Evolutionary conservation across 495 filamentous ascomycete genomes (phyloP).

Genomic region (Rhizodiscina lignyota): DNA sequence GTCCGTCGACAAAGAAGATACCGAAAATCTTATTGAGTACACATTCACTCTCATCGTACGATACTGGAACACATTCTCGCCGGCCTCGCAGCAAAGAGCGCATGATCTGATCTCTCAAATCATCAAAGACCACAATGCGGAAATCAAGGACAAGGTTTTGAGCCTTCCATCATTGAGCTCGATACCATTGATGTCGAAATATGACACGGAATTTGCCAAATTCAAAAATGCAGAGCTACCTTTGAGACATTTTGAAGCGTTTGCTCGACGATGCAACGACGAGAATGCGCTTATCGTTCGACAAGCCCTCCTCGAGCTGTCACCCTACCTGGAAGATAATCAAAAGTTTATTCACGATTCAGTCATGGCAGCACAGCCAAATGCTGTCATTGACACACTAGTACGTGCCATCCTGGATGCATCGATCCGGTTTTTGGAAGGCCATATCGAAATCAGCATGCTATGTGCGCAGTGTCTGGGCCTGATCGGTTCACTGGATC

Average conservation of each 20-base stretch:
- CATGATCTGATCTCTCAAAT: constrained; percentile 46
- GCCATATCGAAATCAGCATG: constrained; percentile 44
- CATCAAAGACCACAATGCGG: constrained; percentile 36
- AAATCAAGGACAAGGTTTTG: constrained; percentile 46
- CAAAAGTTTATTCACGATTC: constrained; percentile 70
- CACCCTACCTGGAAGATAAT: constrained; percentile 50
- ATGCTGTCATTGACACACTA: constrained; percentile 52
- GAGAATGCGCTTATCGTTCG: constrained; percentile 74
- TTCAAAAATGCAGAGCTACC: constrained; percentile 46
- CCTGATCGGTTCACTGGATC: constrained; percentile 77
- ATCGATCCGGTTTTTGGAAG: constrained; percentile 58
- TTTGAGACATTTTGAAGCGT: constrained; percentile 43
- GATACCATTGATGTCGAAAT: constrained; percentile 49
- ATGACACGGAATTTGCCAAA: constrained; percentile 43
- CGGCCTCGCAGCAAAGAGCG: constrained; percentile 36
- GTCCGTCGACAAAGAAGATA: constrained; percentile 56
- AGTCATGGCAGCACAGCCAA: constrained; percentile 72
- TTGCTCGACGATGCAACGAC: constrained; percentile 54
- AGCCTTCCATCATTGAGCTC: constrained; percentile 62
- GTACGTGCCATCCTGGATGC: constrained; percentile 69
- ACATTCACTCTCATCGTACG: constrained; percentile 74
- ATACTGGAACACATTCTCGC: constrained; percentile 57
- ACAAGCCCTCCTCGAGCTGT: constrained; percentile 61
- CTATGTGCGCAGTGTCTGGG: constrained; percentile 68
- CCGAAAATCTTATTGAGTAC: constrained; percentile 63